Evolutionary conservation across 78 protist genomes (phyloP), one percentile per base, ranked within the genome.

Genomic region (Diacronema lutheri): DNA sequence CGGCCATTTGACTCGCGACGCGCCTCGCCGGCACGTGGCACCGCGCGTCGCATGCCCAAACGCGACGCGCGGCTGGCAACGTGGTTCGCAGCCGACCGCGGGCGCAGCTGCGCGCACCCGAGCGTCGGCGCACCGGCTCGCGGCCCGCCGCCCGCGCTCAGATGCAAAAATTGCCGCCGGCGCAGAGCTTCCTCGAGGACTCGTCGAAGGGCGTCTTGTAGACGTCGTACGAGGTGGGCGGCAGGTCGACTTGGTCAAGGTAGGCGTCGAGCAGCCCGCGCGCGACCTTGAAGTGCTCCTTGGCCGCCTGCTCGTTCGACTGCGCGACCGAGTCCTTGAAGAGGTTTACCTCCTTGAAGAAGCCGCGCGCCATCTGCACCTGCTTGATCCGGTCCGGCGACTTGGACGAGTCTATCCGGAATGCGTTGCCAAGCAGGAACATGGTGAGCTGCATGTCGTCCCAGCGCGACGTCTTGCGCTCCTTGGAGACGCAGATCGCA

Each of bases 381-480:
- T 68, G 76, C 29, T 33, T 29, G 33, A 71, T 56, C 58, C 41
- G 41, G 58, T 71, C 79, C 5, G 79, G 79, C 35, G 79, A 37
- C 79, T 71, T 71, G 35, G 55, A 56, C 31, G 79, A 40, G 79
- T 71, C 79, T 9, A 41, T 31, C 20, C 79, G 79, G 58, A 71
- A 71, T 9, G 79, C 79, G 79, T 71, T 71, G 79, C 79, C 79
- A 9, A 71, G 79, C 16, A 71, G 79, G 35, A 41, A 71, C 71
- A 29, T 64, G 71, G 66, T 16, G 16, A 61, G 66, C 66, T 61
- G 11, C 66, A 61, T 29, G 21, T 61, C 66, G 55, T 40, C 79
- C 79, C 79, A 71, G 79, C 79, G 79, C 37, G 79, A 71, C 12
- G 58, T 16, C 58, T 3, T 11, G 21, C 41, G 20, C 57, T 71